Evolutionary conservation across 2,329 filamentous ascomycete genomes (phyloP).

Genomic region (Tolypocladium paradoxum): DNA sequence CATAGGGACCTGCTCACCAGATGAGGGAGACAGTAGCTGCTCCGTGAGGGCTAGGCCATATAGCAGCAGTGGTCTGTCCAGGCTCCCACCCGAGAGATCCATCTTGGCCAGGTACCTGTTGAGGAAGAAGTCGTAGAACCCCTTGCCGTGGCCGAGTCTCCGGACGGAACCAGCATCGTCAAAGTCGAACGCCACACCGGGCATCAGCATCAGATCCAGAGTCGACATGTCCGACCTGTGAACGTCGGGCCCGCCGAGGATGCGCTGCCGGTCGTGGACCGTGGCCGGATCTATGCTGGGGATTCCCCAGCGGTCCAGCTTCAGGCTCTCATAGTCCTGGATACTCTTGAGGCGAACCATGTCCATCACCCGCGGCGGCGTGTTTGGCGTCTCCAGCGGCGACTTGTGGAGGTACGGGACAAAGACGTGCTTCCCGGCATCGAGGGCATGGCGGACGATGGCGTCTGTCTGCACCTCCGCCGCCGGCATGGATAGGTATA

Average conservation of each 20-base stretch:
- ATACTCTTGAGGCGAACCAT: conserved; percentile 74
- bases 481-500: conserved; percentile 88
- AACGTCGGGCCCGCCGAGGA: conserved; percentile 54
- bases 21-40: conserved; percentile 57
- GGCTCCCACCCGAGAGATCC: conserved; percentile 20
- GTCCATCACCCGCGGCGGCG: conserved; percentile 70
- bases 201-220: conserved; percentile 82
- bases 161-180: conserved; percentile 46
- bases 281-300: conserved; percentile 66
- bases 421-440: conserved; percentile 72
- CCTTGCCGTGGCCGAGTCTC: conserved; percentile 85
- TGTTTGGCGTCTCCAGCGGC: conserved; percentile 31
- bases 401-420: conserved; percentile 76
- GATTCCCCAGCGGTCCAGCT: conserved; percentile 84
- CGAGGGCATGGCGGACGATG: conserved; percentile 73
- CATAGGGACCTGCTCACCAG: conserved; percentile 58
- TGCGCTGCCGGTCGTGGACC: conserved; percentile 56
- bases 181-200: conserved; percentile 82
- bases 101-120: conserved; percentile 52
- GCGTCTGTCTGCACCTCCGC: conserved; percentile 76
- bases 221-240: conserved; percentile 25
- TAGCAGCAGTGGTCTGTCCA: conserved; percentile 33
- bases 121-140: conserved; percentile 94
- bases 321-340: conserved; percentile 66
- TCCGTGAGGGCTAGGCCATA: conserved; percentile 78